Evolutionary conservation across 1,284 basidiomycete species (phyloP).

Genomic region (Cryptococcus sp.): DNA sequence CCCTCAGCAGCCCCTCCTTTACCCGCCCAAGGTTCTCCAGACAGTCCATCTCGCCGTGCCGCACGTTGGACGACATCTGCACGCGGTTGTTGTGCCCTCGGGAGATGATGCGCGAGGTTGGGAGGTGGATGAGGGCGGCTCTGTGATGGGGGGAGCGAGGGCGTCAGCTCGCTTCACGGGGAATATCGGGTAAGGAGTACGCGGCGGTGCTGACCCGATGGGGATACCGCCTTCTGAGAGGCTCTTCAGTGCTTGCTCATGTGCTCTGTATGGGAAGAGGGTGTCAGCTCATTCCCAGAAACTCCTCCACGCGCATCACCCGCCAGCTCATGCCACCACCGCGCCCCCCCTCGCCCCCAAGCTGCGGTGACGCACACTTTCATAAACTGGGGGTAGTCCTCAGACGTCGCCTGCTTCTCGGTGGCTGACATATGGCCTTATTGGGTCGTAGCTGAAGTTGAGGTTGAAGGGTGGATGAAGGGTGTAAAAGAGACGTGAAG

Average conservation of each 20-base stretch:
- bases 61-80: conserved; percentile 29
- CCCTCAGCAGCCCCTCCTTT: conserved; percentile 21
- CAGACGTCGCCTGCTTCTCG: conserved; percentile 15
- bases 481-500: too few species aligned
- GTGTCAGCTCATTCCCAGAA: neutral
- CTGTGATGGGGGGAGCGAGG: conserved; percentile 8
- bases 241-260: conserved; percentile 30
- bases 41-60: conserved; percentile 39
- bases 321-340: neutral
- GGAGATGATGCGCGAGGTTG: conserved; percentile 30
- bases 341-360: neutral
- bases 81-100: conserved; percentile 39
- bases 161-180: neutral
- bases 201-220: conserved; percentile 25
- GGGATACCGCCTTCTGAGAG: conserved; percentile 37
- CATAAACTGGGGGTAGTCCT: conserved; percentile 29
- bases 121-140: conserved; percentile 33
- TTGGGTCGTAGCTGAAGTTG: too few species aligned
- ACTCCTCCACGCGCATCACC: neutral
- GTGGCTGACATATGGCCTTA: too few species aligned
- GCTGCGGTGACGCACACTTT: conserved; percentile 16
- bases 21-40: conserved; percentile 39
- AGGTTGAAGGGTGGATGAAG: too few species aligned
- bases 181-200: neutral
- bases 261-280: conserved; percentile 18